Percentiles rank a stretch among this genome's conserved stretches.
Conservation (phyloP, 1,284 basidiomycete genomes). For the Neonothopanus nambi region DNA sequence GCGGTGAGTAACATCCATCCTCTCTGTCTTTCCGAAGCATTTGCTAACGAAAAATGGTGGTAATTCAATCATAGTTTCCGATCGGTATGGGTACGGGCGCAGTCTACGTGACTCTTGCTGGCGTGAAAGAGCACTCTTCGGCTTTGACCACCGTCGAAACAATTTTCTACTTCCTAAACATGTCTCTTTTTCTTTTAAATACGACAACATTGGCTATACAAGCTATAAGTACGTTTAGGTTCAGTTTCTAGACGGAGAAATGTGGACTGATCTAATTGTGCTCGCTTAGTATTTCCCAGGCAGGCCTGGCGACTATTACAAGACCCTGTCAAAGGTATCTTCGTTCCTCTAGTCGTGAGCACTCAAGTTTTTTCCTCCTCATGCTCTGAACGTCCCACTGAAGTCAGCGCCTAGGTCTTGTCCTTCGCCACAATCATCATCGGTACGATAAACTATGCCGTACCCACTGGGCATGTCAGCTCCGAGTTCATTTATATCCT, state of each 20-base stretch:
- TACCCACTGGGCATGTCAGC: constrained; percentile 35
- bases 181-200: constrained; percentile 45
- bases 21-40: too few species aligned
- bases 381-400: not conserved
- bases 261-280: not conserved
- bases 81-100: constrained; percentile 53
- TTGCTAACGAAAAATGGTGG: not conserved
- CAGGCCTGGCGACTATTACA: constrained; percentile 43
- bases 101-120: constrained; percentile 47
- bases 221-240: constrained; percentile 36
- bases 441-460: constrained; percentile 48
- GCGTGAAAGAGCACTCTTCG: constrained; percentile 35
- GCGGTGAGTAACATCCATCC: constrained; percentile 40
- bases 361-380: not conserved
- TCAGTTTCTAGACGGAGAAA: not conserved
- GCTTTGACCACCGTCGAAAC: constrained; percentile 39
- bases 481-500: constrained; percentile 38
- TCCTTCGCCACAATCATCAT: constrained; percentile 54
- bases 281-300: constrained; percentile 39
- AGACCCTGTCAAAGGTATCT: constrained; percentile 47
- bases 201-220: constrained; percentile 41
- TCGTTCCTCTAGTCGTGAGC: constrained; percentile 44
- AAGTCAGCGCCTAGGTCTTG: constrained; percentile 32
- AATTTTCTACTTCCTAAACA: constrained; percentile 48
- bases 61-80: constrained; percentile 38